Conservation (phyloP, 305 asterid genomes). For the Fraxinus xanthoxyloides region DNA sequence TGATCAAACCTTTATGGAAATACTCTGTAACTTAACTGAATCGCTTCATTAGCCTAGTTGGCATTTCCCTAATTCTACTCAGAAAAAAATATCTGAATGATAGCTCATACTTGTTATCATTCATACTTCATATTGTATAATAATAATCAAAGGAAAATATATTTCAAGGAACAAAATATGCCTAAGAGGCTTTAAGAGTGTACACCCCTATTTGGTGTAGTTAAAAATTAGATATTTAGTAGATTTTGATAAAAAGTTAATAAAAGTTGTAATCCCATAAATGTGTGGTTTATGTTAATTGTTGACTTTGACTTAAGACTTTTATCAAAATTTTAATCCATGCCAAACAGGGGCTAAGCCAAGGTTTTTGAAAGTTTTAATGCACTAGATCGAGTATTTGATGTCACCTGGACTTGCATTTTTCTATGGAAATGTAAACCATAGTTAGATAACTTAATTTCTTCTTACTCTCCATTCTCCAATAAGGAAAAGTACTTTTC, state of each 20-base stretch:
- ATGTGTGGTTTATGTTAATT: not conserved
- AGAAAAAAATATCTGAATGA: not conserved
- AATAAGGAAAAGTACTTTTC: not conserved
- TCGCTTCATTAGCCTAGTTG: not conserved
- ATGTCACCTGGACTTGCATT: not conserved
- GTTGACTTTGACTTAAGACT: not conserved
- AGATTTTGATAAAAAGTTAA: not conserved
- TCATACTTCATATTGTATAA: not conserved
- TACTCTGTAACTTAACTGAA: not conserved
- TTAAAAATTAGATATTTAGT: not conserved
- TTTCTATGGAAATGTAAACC: not conserved
- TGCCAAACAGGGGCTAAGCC: not conserved
- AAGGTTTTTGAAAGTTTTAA: not conserved
- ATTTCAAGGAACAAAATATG: not conserved
- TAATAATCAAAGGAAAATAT: not conserved
- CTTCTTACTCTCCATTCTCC: not conserved
- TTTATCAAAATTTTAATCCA: not conserved
- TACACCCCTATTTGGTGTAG: not conserved
- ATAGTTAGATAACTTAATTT: not conserved
- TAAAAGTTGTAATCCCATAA: not conserved
- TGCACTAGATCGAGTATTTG: not conserved
- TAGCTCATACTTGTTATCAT: not conserved
- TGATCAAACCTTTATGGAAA: not conserved
- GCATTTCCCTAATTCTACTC: not conserved
- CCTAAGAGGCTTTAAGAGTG: not conserved